A percentile compares a stretch with the other conserved stretches of the same genome.
These are phyloP conservation scores for Suhomyces canberraensis DNA, from an alignment of 805 yeast species.

Conservation along the genomic window DNA sequence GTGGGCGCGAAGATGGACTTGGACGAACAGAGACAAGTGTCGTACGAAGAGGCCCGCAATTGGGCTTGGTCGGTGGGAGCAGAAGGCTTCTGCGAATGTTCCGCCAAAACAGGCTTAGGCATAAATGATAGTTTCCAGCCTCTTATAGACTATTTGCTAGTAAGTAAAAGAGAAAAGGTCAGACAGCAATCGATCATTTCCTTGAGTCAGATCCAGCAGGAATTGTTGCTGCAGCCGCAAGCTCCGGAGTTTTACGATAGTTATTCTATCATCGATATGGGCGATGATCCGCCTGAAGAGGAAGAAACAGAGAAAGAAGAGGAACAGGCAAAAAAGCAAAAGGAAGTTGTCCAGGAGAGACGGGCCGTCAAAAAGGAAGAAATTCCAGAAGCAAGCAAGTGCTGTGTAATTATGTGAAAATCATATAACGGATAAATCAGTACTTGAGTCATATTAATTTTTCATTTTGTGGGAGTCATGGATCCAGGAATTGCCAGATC, in stretches of 20 bases:
- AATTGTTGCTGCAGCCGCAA: neutral
- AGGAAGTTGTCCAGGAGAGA: neutral
- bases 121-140: slow-evolving; percentile 30
- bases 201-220: slow-evolving; percentile 1
- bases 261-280: neutral
- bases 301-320: neutral
- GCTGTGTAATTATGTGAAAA: neutral
- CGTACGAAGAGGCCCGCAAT: slow-evolving; percentile 25
- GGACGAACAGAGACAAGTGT: slow-evolving; percentile 24
- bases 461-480: too few relatives aligned
- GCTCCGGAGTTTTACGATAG: neutral
- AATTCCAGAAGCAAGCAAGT: neutral
- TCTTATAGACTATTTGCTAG: slow-evolving; percentile 14
- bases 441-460: too few relatives aligned
- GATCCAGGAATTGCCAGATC: too few relatives aligned
- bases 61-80: slow-evolving; percentile 28
- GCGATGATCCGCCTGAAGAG: neutral
- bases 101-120: slow-evolving; percentile 17
- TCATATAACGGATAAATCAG: too few relatives aligned
- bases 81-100: slow-evolving; percentile 26
- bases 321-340: neutral
- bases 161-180: slow-evolving; percentile 2
- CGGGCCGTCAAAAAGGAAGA: too few relatives aligned
- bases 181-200: slow-evolving; percentile 2
- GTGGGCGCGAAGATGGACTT: slow-evolving; percentile 31